Percentiles rank a stretch among this genome's conserved stretches.
Conservation (phyloP, 352 stramenopile genomes). For the Thalassiosira delicatula region DNA sequence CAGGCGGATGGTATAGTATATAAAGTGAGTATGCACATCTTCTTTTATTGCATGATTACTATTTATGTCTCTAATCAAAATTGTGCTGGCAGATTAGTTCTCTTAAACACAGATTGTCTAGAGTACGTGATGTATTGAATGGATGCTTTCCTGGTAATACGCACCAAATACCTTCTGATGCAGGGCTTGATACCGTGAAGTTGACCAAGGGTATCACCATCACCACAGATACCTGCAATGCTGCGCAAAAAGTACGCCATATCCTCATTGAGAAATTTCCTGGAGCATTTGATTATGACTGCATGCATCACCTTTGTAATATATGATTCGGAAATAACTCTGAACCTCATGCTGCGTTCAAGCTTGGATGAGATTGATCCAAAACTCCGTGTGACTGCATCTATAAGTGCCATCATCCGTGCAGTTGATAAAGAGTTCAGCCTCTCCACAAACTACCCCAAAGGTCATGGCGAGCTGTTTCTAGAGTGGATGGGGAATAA, state of each 20-base stretch:
- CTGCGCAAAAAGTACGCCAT: not conserved
- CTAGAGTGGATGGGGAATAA: too few relatives aligned
- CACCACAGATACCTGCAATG: conserved; percentile 12
- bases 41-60: not conserved
- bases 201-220: not conserved
- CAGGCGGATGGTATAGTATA: not conserved
- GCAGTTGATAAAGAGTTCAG: too few relatives aligned
- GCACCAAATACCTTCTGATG: not conserved
- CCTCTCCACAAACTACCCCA: too few relatives aligned
- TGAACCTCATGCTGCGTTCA: not conserved
- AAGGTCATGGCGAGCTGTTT: too few relatives aligned
- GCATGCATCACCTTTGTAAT: conserved; percentile 1
- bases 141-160: not conserved
- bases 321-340: not conserved
- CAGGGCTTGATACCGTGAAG: not conserved
- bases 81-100: not conserved
- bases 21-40: not conserved
- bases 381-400: not conserved
- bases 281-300: too few relatives aligned
- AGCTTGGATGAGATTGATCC: not conserved
- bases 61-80: too few relatives aligned
- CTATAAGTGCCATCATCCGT: not conserved
- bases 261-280: not conserved
- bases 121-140: not conserved
- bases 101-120: conserved; percentile 6